A percentile compares a stretch with the other conserved stretches of the same genome.
phyloP scores from a whole-genome alignment of 106 monocot genomes.

The Triglochin maritima region DNA sequence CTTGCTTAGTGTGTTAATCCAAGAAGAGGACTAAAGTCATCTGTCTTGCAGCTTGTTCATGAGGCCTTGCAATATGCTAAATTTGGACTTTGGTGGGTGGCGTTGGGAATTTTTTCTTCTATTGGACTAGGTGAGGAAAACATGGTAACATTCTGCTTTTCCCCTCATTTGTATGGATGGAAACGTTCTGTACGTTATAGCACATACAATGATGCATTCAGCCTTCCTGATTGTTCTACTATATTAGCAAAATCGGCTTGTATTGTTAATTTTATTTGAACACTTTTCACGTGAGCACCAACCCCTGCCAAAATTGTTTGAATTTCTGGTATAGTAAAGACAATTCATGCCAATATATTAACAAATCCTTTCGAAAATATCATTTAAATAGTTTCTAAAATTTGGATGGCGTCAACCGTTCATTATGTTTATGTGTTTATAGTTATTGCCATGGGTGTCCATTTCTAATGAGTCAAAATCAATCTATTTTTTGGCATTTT shows the following conservation, averaged over 20 bases:
- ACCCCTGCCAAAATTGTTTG: too few species aligned
- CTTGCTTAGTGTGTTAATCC: background rate
- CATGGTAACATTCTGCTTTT: background rate
- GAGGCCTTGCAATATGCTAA: constrained; percentile 36
- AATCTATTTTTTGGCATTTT: too few species aligned
- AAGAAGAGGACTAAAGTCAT: background rate
- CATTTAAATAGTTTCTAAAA: too few species aligned
- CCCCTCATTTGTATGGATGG: background rate
- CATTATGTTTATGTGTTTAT: too few species aligned
- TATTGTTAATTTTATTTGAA: background rate
- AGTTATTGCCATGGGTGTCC: too few species aligned
- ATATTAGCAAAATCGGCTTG: background rate
- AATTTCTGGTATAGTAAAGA: too few species aligned
- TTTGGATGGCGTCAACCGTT: too few species aligned
- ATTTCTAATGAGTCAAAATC: too few species aligned
- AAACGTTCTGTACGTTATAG: background rate
- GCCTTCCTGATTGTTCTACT: background rate
- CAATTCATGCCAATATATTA: too few species aligned
- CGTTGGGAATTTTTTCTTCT: constrained; percentile 72
- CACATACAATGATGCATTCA: background rate
- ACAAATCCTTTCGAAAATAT: too few species aligned
- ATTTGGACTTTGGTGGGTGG: constrained; percentile 72
- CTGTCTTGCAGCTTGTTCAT: constrained; percentile 42
- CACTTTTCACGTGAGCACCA: too few species aligned
- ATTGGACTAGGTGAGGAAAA: constrained; percentile 66